Base-by-base conservation (phyloP, 1,284 basidiomycete genomes). In the Trichosporon ovoides region DNA sequence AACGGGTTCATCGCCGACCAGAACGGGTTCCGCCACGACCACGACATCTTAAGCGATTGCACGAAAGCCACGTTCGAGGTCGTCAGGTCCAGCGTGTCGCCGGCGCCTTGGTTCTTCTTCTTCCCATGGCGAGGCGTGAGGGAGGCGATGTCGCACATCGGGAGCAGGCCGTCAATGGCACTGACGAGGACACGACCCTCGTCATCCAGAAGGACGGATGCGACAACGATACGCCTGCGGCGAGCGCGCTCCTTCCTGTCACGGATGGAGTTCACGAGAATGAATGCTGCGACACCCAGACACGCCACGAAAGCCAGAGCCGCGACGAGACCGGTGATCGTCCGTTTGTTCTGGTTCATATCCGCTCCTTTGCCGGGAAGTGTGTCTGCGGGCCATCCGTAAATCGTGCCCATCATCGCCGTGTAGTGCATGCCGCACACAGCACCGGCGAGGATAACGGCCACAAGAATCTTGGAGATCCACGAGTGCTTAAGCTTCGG, bases 401-500 rank as follows among this genome's bases (percentile, higher is more conserved):
- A 76, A 5, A 70, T 67, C 5, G 75, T 74, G 1, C 71, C 71
- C 63, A 66, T 66, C 73, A 72, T 72, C 40, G 67, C 70, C 13
- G 65, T 69, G 56, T 76, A 79, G 65, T 78, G 78, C 78, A 79
- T 79, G 16, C 67, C 63, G 55, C 70, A 75, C 9, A 77, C 77
- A 5, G 77, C 78, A 4, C 69, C 62, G 1, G 73, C 77, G 31
- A 80, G 70, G 22, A 80, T 71, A 35, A 74, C 56, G 2, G 78
- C 78, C 10, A 79, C 76, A 33, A 66, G 66, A 28, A 75, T 62
- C 53, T 78, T 79, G 58, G 77, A 76, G 36, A 70, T 54, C 74
- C 75, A 77, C 7, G 71, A 75, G 59, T 80, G 79, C 64, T 78
- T 72, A 57, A 80, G 72, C 62, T 80, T 79, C 2, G 78, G 79